These are phyloP conservation scores for Candida multigemmis DNA, from an alignment of 805 yeast genomes.

Conservation along the genomic window DNA sequence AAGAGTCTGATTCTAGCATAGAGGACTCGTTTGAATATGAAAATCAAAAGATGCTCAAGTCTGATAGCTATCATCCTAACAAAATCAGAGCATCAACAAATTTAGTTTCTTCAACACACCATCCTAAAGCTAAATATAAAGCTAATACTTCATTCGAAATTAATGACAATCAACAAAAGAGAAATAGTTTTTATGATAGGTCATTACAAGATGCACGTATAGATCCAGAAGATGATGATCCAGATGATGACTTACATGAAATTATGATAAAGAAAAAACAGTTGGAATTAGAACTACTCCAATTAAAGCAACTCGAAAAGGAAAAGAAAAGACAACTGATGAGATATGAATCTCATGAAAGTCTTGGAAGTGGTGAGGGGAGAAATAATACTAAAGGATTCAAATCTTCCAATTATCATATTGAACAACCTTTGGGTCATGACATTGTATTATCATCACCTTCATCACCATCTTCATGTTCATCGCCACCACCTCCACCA, in stretches of 20 bases:
- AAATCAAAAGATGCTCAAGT: too few species aligned
- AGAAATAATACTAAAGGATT: slow-evolving; percentile 5
- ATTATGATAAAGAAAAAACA: slow-evolving; percentile 26
- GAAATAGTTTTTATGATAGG: slow-evolving; percentile 1
- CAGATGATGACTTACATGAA: slow-evolving; percentile 16
- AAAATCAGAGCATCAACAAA: slow-evolving; percentile 7
- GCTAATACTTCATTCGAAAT: too few species aligned
- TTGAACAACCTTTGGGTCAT: not conserved
- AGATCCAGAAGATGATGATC: slow-evolving; percentile 1
- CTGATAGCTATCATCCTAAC: slow-evolving; percentile 4
- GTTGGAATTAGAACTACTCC: slow-evolving; percentile 28
- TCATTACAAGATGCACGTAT: slow-evolving; percentile 1
- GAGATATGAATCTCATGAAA: slow-evolving; percentile 1
- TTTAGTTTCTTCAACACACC: slow-evolving; percentile 9
- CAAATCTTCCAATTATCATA: slow-evolving; percentile 1
- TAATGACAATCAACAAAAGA: slow-evolving; percentile 1
- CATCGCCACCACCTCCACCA: slow-evolving; percentile 37
- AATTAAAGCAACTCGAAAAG: slow-evolving; percentile 20
- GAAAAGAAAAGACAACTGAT: slow-evolving; percentile 2
- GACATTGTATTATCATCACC: not conserved
- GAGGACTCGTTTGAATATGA: too few species aligned
- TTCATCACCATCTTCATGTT: slow-evolving; percentile 5
- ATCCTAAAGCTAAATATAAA: slow-evolving; percentile 10
- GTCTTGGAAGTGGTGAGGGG: slow-evolving; percentile 7
- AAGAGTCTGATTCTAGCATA: too few species aligned